phyloP scores from a whole-genome alignment of 495 filamentous ascomycete species.

The Corynascus novoguineensis region DNA sequence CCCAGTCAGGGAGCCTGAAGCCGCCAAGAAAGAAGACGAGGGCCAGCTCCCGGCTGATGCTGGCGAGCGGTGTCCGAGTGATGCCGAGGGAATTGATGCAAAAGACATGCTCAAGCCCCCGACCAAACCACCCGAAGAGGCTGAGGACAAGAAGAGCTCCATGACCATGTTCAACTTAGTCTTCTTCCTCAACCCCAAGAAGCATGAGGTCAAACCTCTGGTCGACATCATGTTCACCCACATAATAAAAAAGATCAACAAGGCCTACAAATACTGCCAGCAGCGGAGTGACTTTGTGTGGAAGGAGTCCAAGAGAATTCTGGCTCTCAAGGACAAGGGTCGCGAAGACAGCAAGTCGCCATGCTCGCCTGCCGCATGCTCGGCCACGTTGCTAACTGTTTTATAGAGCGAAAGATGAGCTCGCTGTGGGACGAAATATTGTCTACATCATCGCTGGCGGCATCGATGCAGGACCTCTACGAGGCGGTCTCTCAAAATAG shows the following conservation, averaged over 20 bases:
- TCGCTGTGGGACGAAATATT: slow-evolving; percentile 65
- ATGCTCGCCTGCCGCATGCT: not conserved
- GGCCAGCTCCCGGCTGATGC: slow-evolving; percentile 17
- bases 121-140: slow-evolving; percentile 39
- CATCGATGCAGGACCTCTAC: slow-evolving; percentile 74
- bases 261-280: slow-evolving; percentile 86
- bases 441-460: slow-evolving; percentile 69
- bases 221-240: slow-evolving; percentile 78
- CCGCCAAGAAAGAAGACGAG: slow-evolving; percentile 30
- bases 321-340: slow-evolving; percentile 70
- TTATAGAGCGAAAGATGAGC: slow-evolving; percentile 48
- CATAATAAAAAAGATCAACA: slow-evolving; percentile 82
- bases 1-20: slow-evolving; percentile 9
- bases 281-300: slow-evolving; percentile 81
- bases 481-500: slow-evolving; percentile 72
- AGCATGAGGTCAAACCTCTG: slow-evolving; percentile 66
- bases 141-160: slow-evolving; percentile 49
- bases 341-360: slow-evolving; percentile 61
- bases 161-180: slow-evolving; percentile 98
- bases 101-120: slow-evolving; percentile 35
- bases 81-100: slow-evolving; percentile 33
- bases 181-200: slow-evolving; percentile 77
- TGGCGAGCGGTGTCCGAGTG: slow-evolving; percentile 19
- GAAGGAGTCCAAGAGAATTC: slow-evolving; percentile 74
- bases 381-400: slow-evolving; percentile 8